Evolutionary conservation across 1,139 yeast species (phyloP), one percentile per base, ranked within the genome.

Genomic region (Pichia sp.): DNA sequence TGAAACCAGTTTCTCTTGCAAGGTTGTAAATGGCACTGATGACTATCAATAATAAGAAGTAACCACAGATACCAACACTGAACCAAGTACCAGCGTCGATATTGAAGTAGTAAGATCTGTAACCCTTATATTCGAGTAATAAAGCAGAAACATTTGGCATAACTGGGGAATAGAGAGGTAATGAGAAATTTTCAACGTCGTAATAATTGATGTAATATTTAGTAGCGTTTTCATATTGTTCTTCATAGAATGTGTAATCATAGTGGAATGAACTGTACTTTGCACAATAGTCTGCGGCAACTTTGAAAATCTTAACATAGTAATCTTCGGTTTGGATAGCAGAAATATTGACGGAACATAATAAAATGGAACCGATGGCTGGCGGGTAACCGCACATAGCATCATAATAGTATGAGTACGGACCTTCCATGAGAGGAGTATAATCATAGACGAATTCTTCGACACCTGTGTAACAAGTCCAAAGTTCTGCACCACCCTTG

Each of bases 51-150:
- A 44, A 50, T 1, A 59, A 63, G 70, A 76, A 72, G 50, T 64
- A 73, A 48, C 67, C 69, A 30, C 68, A 60, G 48, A 68, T 59
- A 19, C 72, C 75, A 70, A 72, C 72, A 14, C 72, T 71, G 47
- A 52, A 59, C 49, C 54, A 51, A 2, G 59, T 58, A 32, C 58
- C 54, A 19, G 49, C 42, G 39, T 59, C 63, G 5, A 51, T 28
- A 28, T 60, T 60, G 8, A 35, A 42, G 31, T 59, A 58, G 31
- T 46, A 54, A 1, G 52, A 44, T 4, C 34, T 31, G 22, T 58
- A 58, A 24, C 51, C 53, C 5, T 19, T 28, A 24, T 40, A 49
- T 19, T 22, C 35, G 1, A 34, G 35, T 5, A 11, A 34, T 14
- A 40, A 44, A 9, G 17, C 14, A 4, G 52, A 43, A 35, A 48